phyloP scores from a whole-genome alignment of 2,329 filamentous ascomycete genomes.

The Talaromyces funiculosus region DNA sequence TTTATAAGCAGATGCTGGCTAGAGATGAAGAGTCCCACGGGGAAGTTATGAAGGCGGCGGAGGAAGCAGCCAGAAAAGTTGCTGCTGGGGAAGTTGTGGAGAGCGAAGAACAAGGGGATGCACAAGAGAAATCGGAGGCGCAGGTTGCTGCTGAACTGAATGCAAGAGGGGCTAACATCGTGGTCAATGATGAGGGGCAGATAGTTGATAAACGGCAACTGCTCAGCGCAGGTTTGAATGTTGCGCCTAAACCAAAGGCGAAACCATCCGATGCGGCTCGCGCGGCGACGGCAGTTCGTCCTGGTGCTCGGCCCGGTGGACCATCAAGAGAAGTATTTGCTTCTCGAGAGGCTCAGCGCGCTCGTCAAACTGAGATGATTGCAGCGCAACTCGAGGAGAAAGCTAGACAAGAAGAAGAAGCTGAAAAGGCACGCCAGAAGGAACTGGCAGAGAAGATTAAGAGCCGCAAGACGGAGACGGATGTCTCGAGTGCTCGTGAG shows the following conservation, averaged over 20 bases:
- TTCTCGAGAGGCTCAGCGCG: slow-evolving; percentile 42
- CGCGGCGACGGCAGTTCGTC: slow-evolving; percentile 17
- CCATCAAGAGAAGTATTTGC: slow-evolving; percentile 28
- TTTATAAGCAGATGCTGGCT: slow-evolving; percentile 56
- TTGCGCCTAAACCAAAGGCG: slow-evolving; percentile 50
- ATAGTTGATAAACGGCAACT: slow-evolving; percentile 60
- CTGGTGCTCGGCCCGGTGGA: slow-evolving; percentile 15
- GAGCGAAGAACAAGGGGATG: slow-evolving; percentile 18
- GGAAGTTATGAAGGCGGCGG: slow-evolving; percentile 52
- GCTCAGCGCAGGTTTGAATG: slow-evolving; percentile 56
- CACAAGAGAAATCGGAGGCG: slow-evolving; percentile 44
- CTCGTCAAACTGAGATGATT: slow-evolving; percentile 56
- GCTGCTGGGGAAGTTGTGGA: slow-evolving; percentile 28
- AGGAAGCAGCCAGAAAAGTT: slow-evolving; percentile 34
- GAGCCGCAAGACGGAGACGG: slow-evolving; percentile 52
- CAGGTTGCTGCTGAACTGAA: slow-evolving; percentile 54
- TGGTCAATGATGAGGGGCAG: slow-evolving; percentile 59
- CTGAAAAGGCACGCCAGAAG: slow-evolving; percentile 50
- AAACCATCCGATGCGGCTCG: slow-evolving; percentile 8
- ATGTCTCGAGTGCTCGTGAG: slow-evolving; percentile 57
- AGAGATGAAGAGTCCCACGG: slow-evolving; percentile 54
- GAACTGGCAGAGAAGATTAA: slow-evolving; percentile 52
- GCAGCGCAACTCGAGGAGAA: slow-evolving; percentile 54
- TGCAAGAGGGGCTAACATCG: slow-evolving; percentile 46
- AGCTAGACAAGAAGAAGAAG: slow-evolving; percentile 51